Base-by-base conservation (phyloP, 306 rosid species). In the Sicyos edulis region DNA sequence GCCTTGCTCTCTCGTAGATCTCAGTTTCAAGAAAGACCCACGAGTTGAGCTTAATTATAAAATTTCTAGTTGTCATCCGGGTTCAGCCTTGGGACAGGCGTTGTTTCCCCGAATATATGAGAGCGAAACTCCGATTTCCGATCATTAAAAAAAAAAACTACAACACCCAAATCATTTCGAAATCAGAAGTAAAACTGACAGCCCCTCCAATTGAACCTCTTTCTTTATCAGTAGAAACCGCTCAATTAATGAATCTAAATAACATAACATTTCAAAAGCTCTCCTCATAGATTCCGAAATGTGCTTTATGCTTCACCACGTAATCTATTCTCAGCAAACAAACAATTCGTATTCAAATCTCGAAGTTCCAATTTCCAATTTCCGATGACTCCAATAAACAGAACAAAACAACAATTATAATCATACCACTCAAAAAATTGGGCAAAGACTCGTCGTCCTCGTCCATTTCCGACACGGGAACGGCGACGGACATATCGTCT, bases 401-500 rank as follows among this genome's bases (percentile, higher is more conserved):
- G 50, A 67, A 47, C 20, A 22, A n/a, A 67, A 45, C 7, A 67
- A 67, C 6, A 67, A 22, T 45, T 26, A 51, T 47, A 60, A 44
- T 54, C 73, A 50, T 69, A 69, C 73, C 4, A 24, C 73, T 69
- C 44, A 45, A 51, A 69, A 21, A 50, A 47, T 69, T 69, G 6
- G 26, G 47, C 73, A 51, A 26, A 24, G 45, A 53, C 55, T 69
- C 73, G 16, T 69, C 73, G 24, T 51, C 73, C 44, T 7, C 73
- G 14, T 49, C 73, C 55, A 68, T 24, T 50, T 67, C 40, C 72
- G 73, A 49, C 42, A 69, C 40, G 19, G 73, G 59, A 69, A 69
- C 73, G 26, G 47, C 73, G 59, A 69, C 47, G 15, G 73, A 69
- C 73, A 69, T 69, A 14, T 69, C 73, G 45, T 69, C 73, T 26